phyloP scores from a whole-genome alignment of 192 early-diverging fungal genomes.

The Funneliformis mosseae region DNA sequence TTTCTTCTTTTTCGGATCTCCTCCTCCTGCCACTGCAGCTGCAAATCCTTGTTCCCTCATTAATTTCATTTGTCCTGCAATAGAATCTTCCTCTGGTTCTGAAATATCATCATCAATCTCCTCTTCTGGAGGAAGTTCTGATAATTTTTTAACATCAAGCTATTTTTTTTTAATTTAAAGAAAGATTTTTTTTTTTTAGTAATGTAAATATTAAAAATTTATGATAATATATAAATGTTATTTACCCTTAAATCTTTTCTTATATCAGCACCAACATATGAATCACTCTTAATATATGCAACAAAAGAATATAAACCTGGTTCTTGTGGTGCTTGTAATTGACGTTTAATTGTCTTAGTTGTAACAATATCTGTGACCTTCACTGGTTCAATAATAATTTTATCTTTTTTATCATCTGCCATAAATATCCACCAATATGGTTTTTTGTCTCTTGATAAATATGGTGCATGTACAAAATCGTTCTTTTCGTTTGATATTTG shows the following conservation, averaged over 20 bases:
- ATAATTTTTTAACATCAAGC: constrained; percentile 61
- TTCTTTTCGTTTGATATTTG: constrained; percentile 34
- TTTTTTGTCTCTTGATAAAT: constrained; percentile 72
- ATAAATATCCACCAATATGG: constrained; percentile 92
- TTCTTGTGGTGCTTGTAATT: constrained; percentile 93
- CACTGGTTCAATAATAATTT: constrained; percentile 75
- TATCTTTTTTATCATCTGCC: constrained; percentile 81
- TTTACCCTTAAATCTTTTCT: constrained; percentile 75
- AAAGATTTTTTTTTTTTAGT: neutral
- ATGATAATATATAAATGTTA: neutral
- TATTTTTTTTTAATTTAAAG: neutral
- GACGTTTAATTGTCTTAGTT: constrained; percentile 67
- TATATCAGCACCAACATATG: constrained; percentile 83
- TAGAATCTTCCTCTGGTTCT: constrained; percentile 93
- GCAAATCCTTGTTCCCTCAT: constrained; percentile 75
- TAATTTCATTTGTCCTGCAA: constrained; percentile 94
- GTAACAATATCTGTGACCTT: constrained; percentile 78
- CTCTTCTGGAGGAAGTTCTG: constrained; percentile 71
- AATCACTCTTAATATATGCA: constrained; percentile 87
- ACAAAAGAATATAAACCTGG: constrained; percentile 82
- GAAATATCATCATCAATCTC: constrained; percentile 92
- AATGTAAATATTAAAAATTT: neutral
- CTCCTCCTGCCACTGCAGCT: constrained; percentile 53
- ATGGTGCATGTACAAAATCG: constrained; percentile 64
- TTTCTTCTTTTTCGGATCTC: constrained; percentile 1